Conservation (phyloP, 2,329 filamentous ascomycete species). For the Magnaporthiopsis incrustans region DNA sequence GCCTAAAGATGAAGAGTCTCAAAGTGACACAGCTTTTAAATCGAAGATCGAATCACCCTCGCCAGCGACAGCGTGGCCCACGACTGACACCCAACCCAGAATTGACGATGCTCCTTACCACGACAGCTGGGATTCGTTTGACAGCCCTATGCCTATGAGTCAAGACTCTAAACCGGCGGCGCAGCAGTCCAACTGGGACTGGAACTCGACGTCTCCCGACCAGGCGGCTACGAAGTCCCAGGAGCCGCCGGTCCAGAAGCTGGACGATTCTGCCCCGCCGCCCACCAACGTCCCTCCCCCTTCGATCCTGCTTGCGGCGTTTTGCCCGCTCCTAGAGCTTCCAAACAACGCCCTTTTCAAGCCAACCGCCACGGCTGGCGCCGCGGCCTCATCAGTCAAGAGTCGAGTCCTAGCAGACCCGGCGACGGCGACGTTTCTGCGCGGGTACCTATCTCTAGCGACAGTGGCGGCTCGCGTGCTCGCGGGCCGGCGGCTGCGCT, state of each 20-base stretch:
- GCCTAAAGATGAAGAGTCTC: constrained; percentile 25
- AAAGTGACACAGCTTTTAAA: constrained; percentile 15
- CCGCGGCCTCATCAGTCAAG: constrained; percentile 42
- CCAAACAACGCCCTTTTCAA: constrained; percentile 59
- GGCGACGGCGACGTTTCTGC: constrained; percentile 54
- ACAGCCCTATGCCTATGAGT: constrained; percentile 28
- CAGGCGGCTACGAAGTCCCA: constrained; percentile 2
- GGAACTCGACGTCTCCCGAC: constrained; percentile 29
- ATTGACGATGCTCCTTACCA: constrained; percentile 19
- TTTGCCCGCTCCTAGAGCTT: constrained; percentile 61
- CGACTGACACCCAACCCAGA: constrained; percentile 15
- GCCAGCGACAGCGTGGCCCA: constrained; percentile 39
- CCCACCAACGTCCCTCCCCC: constrained; percentile 88
- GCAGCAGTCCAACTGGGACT: constrained; percentile 35
- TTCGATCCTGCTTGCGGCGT: constrained; percentile 69
- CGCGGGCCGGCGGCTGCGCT: constrained; percentile 75
- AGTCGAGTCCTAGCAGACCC: constrained; percentile 57
- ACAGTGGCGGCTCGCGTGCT: constrained; percentile 71
- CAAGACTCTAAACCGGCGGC: constrained; percentile 10
- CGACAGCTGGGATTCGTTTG: constrained; percentile 45
- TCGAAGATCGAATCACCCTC: constrained; percentile 26
- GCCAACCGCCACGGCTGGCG: constrained; percentile 41
- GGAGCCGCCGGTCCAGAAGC: constrained; percentile 9
- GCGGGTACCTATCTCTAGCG: constrained; percentile 54
- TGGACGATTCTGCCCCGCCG: constrained; percentile 38